Conservation (phyloP, 139 green algal genomes). For the Ostreobium quekettii region DNA sequence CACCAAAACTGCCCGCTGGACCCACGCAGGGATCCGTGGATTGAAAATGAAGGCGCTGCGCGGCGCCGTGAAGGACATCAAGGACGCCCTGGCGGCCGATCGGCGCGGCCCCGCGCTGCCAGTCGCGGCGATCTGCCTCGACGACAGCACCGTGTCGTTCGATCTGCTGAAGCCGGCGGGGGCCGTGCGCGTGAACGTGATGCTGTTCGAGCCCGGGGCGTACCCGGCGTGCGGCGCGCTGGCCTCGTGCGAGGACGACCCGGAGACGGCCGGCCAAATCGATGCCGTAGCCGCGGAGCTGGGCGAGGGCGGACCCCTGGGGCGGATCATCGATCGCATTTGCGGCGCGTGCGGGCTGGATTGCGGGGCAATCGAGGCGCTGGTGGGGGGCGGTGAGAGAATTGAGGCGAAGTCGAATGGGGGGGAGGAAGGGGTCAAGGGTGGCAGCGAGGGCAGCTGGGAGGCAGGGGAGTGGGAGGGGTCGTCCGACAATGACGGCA, state of each 20-base stretch:
- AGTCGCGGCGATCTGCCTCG: no score
- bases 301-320: not conserved
- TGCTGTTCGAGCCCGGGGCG: conserved; percentile 17
- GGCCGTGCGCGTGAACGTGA: conserved; percentile 7
- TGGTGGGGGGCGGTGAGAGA: not conserved
- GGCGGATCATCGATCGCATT: not conserved
- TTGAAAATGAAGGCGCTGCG: no score
- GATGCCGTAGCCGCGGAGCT: conserved; percentile 4
- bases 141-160: no score
- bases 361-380: not conserved
- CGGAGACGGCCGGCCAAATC: not conserved
- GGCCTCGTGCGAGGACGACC: conserved; percentile 18
- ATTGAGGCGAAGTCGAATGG: not conserved
- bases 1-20: no score
- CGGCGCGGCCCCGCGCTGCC: no score
- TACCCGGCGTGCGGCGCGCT: conserved; percentile 23
- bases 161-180: not conserved
- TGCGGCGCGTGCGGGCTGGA: not conserved
- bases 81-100: no score
- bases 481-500: not conserved
- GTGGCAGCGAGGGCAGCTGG: not conserved
- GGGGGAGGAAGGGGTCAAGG: not conserved
- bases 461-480: not conserved
- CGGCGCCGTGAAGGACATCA: no score
- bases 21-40: no score